Evolutionary conservation across 306 rosid genomes (phyloP), one percentile per base, ranked within the genome.

Genomic region (Quercus robur): DNA sequence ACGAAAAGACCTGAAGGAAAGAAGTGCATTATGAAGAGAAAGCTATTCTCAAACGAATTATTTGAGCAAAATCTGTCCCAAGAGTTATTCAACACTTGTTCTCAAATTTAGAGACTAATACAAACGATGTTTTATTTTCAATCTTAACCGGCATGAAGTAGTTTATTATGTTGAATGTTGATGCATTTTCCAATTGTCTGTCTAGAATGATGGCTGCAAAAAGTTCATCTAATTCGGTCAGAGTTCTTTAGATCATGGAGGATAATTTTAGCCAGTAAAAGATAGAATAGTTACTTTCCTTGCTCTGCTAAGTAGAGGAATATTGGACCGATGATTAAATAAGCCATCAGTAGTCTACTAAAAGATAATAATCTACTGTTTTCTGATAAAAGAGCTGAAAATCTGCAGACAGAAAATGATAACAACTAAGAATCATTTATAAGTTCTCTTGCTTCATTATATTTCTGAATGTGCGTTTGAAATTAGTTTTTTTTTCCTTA

Each of bases 51-150:
- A 95, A 95, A 80, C 86, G 85, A 82, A 80, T 88, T 30, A 89
- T 96, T 76, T 86, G 90, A 71, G 91, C 93, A 19, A 96, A 96
- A 86, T 88, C 98, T 44, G 33, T 93, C 69, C 99, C 98, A 25
- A 84, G 79, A 77, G 69, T 4, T 77, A 30, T 52, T 59, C 26
- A 71, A 64, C 68, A 51, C 6, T 64, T 35, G 57, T 54, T 81
- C 54, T 62, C 72, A 25, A 71, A 52, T 56, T 58, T 4, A 25
- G 20, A 57, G 66, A 80, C 31, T 30, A 15, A 68, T 49, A 63
- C 71, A 68, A 71, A 64, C 38, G 52, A 64, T 74, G 73, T 81
- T 78, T 26, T 38, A 58, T 62, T 61, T 54, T 41, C 59, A 49
- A 54, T 82, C 12, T n/a, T 70, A 58, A 73, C 20, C n/a, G 38